Evolutionary conservation across 257 asterid species (phyloP).

Genomic region (Nicotiana otophora): DNA sequence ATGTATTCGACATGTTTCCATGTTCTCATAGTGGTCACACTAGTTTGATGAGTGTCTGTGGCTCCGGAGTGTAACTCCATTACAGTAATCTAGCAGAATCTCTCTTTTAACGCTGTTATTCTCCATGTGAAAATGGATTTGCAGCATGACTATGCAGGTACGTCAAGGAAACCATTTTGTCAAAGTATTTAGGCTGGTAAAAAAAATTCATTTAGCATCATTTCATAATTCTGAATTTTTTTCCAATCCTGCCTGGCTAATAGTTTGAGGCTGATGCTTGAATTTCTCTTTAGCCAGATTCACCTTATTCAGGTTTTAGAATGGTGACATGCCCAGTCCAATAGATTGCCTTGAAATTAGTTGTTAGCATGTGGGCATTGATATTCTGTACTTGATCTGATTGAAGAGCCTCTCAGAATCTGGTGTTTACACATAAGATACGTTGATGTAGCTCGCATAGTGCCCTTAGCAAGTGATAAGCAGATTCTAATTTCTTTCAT

Average conservation of each 20-base stretch:
- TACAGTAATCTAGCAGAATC: background rate
- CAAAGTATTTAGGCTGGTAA: background rate
- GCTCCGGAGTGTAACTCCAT: background rate
- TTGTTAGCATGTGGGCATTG: background rate
- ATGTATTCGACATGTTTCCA: background rate
- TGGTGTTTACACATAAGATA: background rate
- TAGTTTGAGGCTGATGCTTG: slow-evolving; percentile 3
- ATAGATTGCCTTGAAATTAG: background rate
- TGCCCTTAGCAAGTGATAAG: background rate
- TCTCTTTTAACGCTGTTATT: background rate
- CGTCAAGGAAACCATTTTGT: slow-evolving; percentile 2
- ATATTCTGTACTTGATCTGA: background rate
- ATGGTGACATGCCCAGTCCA: background rate
- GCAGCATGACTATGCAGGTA: background rate
- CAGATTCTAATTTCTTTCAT: background rate
- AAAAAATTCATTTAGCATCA: background rate
- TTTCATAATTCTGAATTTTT: background rate
- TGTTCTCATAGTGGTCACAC: background rate
- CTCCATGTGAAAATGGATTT: background rate
- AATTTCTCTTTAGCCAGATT: background rate
- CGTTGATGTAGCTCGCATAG: background rate
- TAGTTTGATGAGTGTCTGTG: background rate
- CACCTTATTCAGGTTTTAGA: background rate
- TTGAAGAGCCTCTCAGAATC: background rate
- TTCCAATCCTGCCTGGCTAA: background rate